Percentiles rank a stretch among this genome's conserved stretches.
Conservation (phyloP, 345 rosid genomes). For the Populus davidiana region DNA sequence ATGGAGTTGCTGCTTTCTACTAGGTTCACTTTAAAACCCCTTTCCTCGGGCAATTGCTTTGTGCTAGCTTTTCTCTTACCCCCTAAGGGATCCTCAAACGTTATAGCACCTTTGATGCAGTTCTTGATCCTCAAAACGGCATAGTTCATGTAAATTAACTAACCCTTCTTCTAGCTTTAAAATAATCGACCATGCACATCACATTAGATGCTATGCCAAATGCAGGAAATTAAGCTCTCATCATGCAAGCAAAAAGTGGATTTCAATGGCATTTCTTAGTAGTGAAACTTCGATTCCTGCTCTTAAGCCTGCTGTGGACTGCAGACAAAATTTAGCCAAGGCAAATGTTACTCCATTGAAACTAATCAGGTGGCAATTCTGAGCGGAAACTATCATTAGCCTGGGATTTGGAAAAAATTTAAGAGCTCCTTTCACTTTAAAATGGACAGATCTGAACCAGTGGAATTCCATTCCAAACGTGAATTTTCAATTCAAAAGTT, state of each 20-base stretch:
- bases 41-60: background rate
- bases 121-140: background rate
- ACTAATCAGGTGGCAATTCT: background rate
- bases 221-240: background rate
- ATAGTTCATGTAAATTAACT: background rate
- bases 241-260: background rate
- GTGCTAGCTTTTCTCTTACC: background rate
- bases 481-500: background rate
- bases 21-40: background rate
- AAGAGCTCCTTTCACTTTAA: no score
- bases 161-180: background rate
- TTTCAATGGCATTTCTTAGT: background rate
- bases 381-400: background rate
- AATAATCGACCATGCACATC: background rate
- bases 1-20: background rate
- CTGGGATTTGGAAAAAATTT: no score
- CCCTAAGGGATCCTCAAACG: no score
- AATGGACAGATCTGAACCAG: background rate
- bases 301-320: background rate
- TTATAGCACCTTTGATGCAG: no score
- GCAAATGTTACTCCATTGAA: background rate
- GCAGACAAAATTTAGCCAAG: background rate
- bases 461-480: background rate
- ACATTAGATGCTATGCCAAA: background rate
- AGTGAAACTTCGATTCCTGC: background rate